A percentile compares a stretch with the other conserved stretches of the same genome.
Conservation (phyloP, 108 stramenopile genomes). For the Cyclotella atomus region DNA sequence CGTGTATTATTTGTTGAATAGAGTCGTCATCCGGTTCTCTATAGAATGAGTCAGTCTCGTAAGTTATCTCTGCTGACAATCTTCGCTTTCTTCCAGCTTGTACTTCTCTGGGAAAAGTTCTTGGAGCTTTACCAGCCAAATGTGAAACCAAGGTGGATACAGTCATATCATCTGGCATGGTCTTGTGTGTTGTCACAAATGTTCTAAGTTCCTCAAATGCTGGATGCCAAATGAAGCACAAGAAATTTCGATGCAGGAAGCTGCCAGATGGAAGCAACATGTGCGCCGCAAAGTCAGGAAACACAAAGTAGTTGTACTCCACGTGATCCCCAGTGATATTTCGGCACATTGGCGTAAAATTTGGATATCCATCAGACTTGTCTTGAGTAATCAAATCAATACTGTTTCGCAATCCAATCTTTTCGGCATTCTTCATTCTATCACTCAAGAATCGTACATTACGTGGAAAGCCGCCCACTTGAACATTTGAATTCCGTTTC, state of each 20-base stretch:
- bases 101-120: conserved; percentile 62
- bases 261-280: conserved; percentile 54
- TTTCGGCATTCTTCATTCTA: conserved; percentile 46
- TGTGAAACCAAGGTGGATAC: conserved; percentile 84
- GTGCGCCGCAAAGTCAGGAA: conserved; percentile 72
- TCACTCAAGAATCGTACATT: conserved; percentile 56
- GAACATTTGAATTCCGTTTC: conserved; percentile 86
- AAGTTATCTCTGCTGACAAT: conserved; percentile 10
- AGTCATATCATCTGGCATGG: conserved; percentile 88
- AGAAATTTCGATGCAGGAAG: conserved; percentile 70
- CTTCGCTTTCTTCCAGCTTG: conserved; percentile 13
- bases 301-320: conserved; percentile 78
- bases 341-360: conserved; percentile 74
- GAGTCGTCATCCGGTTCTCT: not conserved
- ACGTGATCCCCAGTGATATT: conserved; percentile 64
- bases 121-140: conserved; percentile 74
- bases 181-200: conserved; percentile 75
- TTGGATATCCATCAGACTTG: conserved; percentile 42
- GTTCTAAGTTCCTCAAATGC: conserved; percentile 78
- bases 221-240: conserved; percentile 90
- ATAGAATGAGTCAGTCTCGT: not conserved
- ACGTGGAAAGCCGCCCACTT: conserved; percentile 86
- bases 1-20: conserved; percentile 5
- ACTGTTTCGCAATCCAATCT: conserved; percentile 45
- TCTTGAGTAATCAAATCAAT: conserved; percentile 39